Conservation (phyloP, 176 grass and related monocot species). For the Avena atlantica region DNA sequence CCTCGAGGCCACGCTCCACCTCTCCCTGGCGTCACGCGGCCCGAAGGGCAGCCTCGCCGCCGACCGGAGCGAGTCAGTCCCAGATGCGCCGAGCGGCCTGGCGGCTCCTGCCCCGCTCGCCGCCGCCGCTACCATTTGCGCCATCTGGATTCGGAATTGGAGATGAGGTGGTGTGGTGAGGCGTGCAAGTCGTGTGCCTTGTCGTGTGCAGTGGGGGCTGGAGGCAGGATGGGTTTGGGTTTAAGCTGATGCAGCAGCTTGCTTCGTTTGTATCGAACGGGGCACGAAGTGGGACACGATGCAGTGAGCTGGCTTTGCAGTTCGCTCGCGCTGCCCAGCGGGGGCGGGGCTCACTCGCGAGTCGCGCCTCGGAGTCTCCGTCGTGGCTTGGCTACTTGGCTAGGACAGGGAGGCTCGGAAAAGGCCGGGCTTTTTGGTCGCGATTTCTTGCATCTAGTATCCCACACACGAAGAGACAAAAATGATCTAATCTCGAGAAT, state of each 20-base stretch:
- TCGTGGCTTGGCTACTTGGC: neutral
- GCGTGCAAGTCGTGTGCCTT: neutral
- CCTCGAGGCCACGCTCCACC: conserved; percentile 34
- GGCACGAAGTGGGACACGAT: neutral
- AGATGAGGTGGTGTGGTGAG: neutral
- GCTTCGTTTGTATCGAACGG: conserved; percentile 49
- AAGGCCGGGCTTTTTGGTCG: too few species aligned
- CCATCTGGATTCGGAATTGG: conserved; percentile 52
- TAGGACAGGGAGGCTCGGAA: too few species aligned
- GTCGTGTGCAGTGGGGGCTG: neutral
- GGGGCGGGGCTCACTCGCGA: neutral
- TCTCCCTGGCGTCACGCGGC: conserved; percentile 44
- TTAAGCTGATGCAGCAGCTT: conserved; percentile 32
- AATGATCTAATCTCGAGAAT: too few species aligned
- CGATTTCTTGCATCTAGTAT: too few species aligned
- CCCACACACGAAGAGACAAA: too few species aligned
- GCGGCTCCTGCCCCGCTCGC: conserved; percentile 23
- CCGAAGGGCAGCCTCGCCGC: conserved; percentile 43
- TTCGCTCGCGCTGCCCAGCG: neutral
- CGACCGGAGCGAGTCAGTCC: conserved; percentile 18
- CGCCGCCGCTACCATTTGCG: conserved; percentile 63
- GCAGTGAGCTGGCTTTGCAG: conserved; percentile 33
- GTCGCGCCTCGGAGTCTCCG: conserved; percentile 42
- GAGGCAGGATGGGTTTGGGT: conserved; percentile 48
- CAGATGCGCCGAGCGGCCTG: conserved; percentile 47